phyloP scores from a whole-genome alignment of 2,329 filamentous ascomycete species.

The Sporothrix luriei region DNA sequence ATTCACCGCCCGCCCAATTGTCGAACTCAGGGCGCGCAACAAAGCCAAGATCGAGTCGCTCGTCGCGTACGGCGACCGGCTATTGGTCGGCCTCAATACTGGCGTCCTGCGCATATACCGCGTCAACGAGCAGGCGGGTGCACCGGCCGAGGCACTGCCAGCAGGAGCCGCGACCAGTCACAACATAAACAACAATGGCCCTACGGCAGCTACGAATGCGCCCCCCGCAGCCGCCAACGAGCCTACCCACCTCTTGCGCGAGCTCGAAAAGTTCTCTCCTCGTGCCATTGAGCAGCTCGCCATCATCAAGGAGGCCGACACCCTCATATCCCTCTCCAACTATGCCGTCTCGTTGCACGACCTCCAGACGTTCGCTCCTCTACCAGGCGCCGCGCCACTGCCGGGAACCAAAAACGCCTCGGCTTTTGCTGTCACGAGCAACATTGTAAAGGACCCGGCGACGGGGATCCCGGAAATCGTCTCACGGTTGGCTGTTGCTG shows the following conservation, averaged over 20 bases:
- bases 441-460: slow-evolving; percentile 85
- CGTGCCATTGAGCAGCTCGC: slow-evolving; percentile 91
- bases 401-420: slow-evolving; percentile 83
- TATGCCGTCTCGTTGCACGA: slow-evolving; percentile 89
- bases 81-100: slow-evolving; percentile 89
- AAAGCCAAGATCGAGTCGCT: slow-evolving; percentile 97
- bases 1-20: slow-evolving; percentile 92
- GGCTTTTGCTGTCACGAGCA: slow-evolving; percentile 89
- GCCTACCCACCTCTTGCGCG: slow-evolving; percentile 81
- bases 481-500: slow-evolving; percentile 84
- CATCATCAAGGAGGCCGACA: slow-evolving; percentile 91
- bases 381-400: slow-evolving; percentile 66
- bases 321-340: slow-evolving; percentile 87
- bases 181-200: slow-evolving; percentile 34
- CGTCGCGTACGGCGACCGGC: slow-evolving; percentile 85
- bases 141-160: slow-evolving; percentile 27
- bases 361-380: slow-evolving; percentile 76
- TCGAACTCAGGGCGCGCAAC: slow-evolving; percentile 94
- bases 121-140: slow-evolving; percentile 66
- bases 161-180: slow-evolving; percentile 34
- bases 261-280: slow-evolving; percentile 91
- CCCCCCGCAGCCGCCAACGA: slow-evolving; percentile 42
- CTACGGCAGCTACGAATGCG: background rate
- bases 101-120: slow-evolving; percentile 89
- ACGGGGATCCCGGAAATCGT: slow-evolving; percentile 93